phyloP scores from a whole-genome alignment of 1,139 yeast genomes.

The Magnusiomyces tetraspermus region DNA sequence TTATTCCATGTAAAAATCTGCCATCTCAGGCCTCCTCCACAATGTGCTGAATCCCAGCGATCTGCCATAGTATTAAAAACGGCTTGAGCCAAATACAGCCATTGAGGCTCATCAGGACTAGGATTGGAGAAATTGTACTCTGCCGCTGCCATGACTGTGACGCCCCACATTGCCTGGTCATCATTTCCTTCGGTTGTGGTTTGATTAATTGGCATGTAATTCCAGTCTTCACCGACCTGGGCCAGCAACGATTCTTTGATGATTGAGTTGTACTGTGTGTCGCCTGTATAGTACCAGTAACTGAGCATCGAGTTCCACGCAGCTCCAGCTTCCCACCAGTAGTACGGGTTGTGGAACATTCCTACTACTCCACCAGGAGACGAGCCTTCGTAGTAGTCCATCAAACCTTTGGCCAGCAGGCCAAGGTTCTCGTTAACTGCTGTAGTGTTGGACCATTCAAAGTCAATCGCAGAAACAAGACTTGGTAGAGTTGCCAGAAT shows the following conservation, averaged over 20 bases:
- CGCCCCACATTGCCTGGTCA: conserved; percentile 89
- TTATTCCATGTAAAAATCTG: conserved; percentile 92
- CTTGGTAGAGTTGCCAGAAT: no score
- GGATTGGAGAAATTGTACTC: conserved; percentile 72
- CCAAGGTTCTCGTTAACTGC: conserved; percentile 40
- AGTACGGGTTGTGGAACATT: conserved; percentile 64
- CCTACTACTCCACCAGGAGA: conserved; percentile 52
- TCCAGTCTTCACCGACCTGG: conserved; percentile 58
- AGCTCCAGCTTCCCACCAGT: conserved; percentile 96
- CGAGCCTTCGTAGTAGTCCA: conserved; percentile 63
- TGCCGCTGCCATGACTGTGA: conserved; percentile 74
- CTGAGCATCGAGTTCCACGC: conserved; percentile 73
- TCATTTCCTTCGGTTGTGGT: conserved; percentile 79
- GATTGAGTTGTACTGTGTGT: conserved; percentile 47
- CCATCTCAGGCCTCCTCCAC: conserved; percentile 93
- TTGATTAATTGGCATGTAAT: conserved; percentile 70
- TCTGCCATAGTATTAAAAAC: conserved; percentile 82
- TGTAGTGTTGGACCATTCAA: conserved; percentile 20
- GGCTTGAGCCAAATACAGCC: conserved; percentile 70
- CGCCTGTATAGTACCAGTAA: conserved; percentile 52
- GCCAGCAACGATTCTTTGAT: conserved; percentile 50
- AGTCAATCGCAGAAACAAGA: conserved; percentile 3
- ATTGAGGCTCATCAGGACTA: conserved; percentile 41
- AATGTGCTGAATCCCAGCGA: conserved; percentile 69
- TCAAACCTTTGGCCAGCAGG: conserved; percentile 50